A percentile compares a stretch with the other conserved stretches of the same genome.
phyloP scores from a whole-genome alignment of 164 flowering plant genomes.

The Euptelea pleiosperma region DNA sequence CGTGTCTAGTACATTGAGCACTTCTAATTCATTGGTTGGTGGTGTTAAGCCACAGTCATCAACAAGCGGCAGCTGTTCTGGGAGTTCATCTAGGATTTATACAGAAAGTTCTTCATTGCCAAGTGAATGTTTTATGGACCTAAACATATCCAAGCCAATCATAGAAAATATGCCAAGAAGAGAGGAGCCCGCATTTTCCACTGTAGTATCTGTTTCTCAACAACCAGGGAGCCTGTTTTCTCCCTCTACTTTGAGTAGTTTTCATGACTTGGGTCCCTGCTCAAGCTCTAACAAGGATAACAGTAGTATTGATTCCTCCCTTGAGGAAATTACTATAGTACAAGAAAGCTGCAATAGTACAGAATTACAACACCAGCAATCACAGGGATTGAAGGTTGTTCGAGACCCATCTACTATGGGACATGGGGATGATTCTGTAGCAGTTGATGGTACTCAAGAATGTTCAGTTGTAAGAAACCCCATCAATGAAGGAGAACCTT shows the following conservation, averaged over 20 bases:
- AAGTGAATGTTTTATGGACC: not conserved
- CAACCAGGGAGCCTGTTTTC: not conserved
- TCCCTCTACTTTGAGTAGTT: not conserved
- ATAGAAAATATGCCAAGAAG: slow-evolving; percentile 5
- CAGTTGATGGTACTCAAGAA: not conserved
- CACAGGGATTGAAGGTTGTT: not conserved
- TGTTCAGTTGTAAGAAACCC: not conserved
- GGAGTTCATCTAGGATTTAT: not conserved
- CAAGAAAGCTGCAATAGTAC: slow-evolving; percentile 1
- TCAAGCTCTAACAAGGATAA: slow-evolving; percentile 1
- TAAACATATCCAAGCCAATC: not conserved
- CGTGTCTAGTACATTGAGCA: not conserved
- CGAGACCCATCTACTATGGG: not conserved
- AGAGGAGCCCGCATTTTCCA: slow-evolving; percentile 14
- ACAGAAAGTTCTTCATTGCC: not conserved
- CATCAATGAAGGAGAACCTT: not conserved
- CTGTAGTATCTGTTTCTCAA: slow-evolving; percentile 8
- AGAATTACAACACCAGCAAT: not conserved
- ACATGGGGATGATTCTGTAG: not conserved
- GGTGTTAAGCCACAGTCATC: not conserved
- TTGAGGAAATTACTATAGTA: not conserved
- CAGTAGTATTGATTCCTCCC: not conserved
- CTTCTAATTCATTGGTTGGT: not conserved
- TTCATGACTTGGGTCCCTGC: slow-evolving; percentile 1
- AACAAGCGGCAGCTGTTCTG: not conserved